phyloP scores from a whole-genome alignment of 2,329 filamentous ascomycete species.

The Fusarium graminum region DNA sequence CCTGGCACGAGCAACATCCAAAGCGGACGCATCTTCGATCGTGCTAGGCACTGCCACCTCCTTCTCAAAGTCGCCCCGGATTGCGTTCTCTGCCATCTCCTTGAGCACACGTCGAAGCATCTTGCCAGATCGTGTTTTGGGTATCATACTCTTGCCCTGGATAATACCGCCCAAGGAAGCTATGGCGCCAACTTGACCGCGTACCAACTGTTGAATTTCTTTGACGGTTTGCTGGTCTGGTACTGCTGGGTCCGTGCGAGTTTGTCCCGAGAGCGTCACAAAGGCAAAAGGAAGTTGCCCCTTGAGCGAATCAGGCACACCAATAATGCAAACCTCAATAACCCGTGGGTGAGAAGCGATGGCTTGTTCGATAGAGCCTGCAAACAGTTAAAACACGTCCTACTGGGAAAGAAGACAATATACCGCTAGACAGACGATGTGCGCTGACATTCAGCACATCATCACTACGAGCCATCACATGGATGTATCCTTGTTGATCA shows the following conservation, averaged over 20 bases:
- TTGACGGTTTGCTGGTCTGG: conserved; percentile 59
- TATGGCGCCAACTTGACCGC: conserved; percentile 87
- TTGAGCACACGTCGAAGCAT: conserved; percentile 84
- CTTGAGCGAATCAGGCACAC: conserved; percentile 87
- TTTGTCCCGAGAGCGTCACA: conserved; percentile 66
- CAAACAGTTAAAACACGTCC: conserved; percentile 18
- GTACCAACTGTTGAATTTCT: conserved; percentile 81
- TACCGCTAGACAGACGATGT: conserved; percentile 89
- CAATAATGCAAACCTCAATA: conserved; percentile 87
- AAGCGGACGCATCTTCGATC: conserved; percentile 82
- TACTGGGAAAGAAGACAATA: conserved; percentile 25
- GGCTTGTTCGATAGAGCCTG: conserved; percentile 90
- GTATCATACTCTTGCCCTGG: conserved; percentile 87
- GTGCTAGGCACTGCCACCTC: conserved; percentile 83
- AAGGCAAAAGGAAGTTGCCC: conserved; percentile 95
- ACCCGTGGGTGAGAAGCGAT: conserved; percentile 84
- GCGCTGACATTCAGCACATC: conserved; percentile 97
- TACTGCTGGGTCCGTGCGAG: conserved; percentile 65
- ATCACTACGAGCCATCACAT: conserved; percentile 76
- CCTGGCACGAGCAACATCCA: conserved; percentile 78
- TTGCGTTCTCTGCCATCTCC: conserved; percentile 86
- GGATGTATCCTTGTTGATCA: conserved; percentile 77
- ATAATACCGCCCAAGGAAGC: conserved; percentile 88
- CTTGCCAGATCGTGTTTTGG: conserved; percentile 93
- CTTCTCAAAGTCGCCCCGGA: conserved; percentile 78